A percentile compares a stretch with the other conserved stretches of the same genome.
These are phyloP conservation scores for Lophiotrema nucula DNA, from an alignment of 495 filamentous ascomycete species.

Conservation along the genomic window DNA sequence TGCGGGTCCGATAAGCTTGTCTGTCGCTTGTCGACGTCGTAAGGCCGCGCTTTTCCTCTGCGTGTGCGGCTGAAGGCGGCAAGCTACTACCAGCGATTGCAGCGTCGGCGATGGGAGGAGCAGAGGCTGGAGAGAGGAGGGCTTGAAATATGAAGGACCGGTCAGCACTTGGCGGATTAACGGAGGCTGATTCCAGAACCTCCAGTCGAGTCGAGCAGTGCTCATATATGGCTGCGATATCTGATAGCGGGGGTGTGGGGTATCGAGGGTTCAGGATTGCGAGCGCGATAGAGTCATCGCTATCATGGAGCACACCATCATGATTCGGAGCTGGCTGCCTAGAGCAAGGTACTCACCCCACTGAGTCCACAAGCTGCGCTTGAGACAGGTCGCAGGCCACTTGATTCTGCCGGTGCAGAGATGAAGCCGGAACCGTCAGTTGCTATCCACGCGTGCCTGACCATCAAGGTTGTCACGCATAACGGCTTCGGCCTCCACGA, in stretches of 20 bases:
- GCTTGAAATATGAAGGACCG: too few relatives aligned
- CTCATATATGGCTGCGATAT: not conserved
- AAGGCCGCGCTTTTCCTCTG: constrained; percentile 23
- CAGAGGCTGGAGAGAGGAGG: not conserved
- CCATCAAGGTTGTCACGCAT: constrained; percentile 30
- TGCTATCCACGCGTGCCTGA: constrained; percentile 10
- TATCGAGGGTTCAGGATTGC: constrained; percentile 23
- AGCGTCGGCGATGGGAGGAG: not conserved
- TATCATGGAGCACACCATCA: constrained; percentile 35
- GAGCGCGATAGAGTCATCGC: constrained; percentile 30
- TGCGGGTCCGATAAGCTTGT: constrained; percentile 25
- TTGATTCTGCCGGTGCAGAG: constrained; percentile 30
- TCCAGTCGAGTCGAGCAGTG: too few relatives aligned
- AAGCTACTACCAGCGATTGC: not conserved
- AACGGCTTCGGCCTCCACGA: constrained; percentile 6
- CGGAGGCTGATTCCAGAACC: too few relatives aligned
- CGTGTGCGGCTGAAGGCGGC: constrained; percentile 22
- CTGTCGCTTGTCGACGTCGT: constrained; percentile 2
- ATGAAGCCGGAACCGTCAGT: not conserved
- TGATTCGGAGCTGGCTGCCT: constrained; percentile 9
- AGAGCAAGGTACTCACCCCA: constrained; percentile 2
- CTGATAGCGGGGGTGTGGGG: constrained; percentile 4
- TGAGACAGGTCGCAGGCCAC: not conserved
- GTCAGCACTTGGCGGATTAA: too few relatives aligned
- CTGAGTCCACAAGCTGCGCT: not conserved